These are phyloP conservation scores for Euphorbia peplus DNA, from an alignment of 345 rosid genomes.

Conservation along the genomic window DNA sequence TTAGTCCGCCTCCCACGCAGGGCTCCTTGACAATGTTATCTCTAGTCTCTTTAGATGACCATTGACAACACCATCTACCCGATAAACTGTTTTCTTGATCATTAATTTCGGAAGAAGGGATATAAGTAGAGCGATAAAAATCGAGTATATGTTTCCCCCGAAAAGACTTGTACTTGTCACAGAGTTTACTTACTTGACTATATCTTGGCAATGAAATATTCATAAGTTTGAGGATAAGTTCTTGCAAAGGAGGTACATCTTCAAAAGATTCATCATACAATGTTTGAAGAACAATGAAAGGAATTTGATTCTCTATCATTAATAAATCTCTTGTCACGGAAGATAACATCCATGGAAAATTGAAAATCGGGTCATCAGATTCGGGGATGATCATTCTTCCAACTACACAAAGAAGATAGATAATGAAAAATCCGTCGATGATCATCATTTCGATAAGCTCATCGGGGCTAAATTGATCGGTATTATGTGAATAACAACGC, in stretches of 20 bases:
- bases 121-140: conserved; percentile 41
- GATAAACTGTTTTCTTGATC: too few species aligned
- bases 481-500: not conserved
- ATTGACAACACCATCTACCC: too few species aligned
- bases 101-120: conserved; percentile 18
- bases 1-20: too few species aligned
- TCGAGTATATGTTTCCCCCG: conserved; percentile 28
- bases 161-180: not conserved
- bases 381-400: conserved; percentile 31
- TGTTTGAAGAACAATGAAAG: conserved; percentile 43
- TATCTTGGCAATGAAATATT: conserved; percentile 18
- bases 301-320: conserved; percentile 58
- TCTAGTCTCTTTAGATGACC: too few species aligned
- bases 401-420: conserved; percentile 48
- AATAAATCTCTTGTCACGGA: conserved; percentile 46
- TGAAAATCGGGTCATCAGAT: conserved; percentile 45
- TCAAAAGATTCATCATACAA: conserved; percentile 25
- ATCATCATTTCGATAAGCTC: conserved; percentile 44
- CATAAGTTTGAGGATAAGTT: conserved; percentile 44
- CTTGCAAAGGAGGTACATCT: conserved; percentile 21
- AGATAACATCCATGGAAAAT: conserved; percentile 46
- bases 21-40: too few species aligned
- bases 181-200: not conserved
- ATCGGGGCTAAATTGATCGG: not conserved
- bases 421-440: conserved; percentile 58